Percentiles rank a stretch among this genome's conserved stretches.
Evolutionary conservation across 139 green algal genomes (phyloP).

Genomic region (Ostreobium quekettii): DNA sequence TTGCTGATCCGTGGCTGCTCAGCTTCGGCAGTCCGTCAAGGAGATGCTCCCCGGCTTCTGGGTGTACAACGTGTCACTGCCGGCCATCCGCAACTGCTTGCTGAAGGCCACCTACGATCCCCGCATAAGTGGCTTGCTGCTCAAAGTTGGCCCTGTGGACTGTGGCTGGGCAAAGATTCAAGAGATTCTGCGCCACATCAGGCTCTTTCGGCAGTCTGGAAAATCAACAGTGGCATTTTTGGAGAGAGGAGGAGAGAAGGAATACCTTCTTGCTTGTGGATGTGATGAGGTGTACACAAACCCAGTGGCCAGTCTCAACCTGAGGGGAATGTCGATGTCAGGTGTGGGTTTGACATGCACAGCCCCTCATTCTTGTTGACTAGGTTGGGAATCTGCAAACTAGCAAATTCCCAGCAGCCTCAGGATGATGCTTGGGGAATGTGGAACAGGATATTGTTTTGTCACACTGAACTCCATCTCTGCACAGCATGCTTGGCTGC

Average conservation of each 20-base stretch:
- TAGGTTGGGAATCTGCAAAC: too few relatives aligned
- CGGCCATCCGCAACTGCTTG: conserved; percentile 56
- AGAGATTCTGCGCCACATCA: conserved; percentile 70
- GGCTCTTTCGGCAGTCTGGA: conserved; percentile 57
- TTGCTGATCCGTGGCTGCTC: too few relatives aligned
- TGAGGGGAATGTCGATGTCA: conserved; percentile 71
- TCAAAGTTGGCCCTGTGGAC: conserved; percentile 69
- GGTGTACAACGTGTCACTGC: conserved; percentile 45
- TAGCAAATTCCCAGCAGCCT: too few relatives aligned
- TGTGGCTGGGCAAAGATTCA: conserved; percentile 59
- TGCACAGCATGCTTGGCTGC: too few relatives aligned
- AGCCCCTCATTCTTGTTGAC: too few relatives aligned
- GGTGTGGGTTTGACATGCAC: too few relatives aligned
- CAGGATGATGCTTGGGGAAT: too few relatives aligned
- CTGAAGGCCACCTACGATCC: conserved; percentile 83
- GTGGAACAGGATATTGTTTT: too few relatives aligned
- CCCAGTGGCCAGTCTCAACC: conserved; percentile 59
- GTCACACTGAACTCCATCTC: too few relatives aligned
- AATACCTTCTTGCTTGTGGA: conserved; percentile 82
- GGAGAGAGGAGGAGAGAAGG: conserved; percentile 65
- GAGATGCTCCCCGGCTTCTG: too few relatives aligned
- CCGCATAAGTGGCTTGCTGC: conserved; percentile 60
- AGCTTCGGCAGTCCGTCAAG: too few relatives aligned
- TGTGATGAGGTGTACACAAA: conserved; percentile 81
- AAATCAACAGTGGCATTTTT: conserved; percentile 85